Base-by-base conservation (phyloP, 148 eudicot genomes). In the Camellia granthamiana region DNA sequence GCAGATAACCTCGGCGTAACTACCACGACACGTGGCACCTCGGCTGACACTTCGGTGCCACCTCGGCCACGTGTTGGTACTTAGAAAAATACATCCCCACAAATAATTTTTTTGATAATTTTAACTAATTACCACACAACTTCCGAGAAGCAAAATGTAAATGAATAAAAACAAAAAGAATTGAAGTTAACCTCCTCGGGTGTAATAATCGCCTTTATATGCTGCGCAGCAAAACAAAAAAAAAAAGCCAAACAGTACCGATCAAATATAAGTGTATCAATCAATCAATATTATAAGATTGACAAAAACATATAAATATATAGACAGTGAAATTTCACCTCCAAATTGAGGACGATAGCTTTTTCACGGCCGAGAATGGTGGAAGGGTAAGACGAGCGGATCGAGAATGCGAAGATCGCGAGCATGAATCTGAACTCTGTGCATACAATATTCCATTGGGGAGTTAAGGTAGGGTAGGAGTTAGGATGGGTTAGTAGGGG, bases 361-460 rank as follows among this genome's bases (percentile, higher is more conserved):
- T 83, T 84, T 56, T 92, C 97, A 84, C 98, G 96, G n/a, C 97
- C 97, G 60, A 94, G 84, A 72, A 94, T 94, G 9, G 98, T 85
- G 5, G 97, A 92, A 55, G 98, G 97, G 69, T 94, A 94, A 43
- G 91, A 88, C 71, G 4, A 92, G 87, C 30, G 97, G 97, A 76
- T 94, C 98, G 43, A 94, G 86, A 71, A 94, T 88, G 51, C 98
- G 92, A 68, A 94, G 92, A 90, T 94, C 98, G 7, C 98, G 93
- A 0, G 97, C 97, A 78, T 92, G 98, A 74, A 94, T 92, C 79
- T 90, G 92, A 69, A 90, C 94, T 7, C 96, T 88, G 44, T 90
- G 94, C 97, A 92, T 94, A 69, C 38, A 30, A 30, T 30, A 30
- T 30, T 30, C 38, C 38, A 30, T 30, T 30, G 38, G 38, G 38